phyloP scores from a whole-genome alignment of 345 rosid species.

The Noccaea caerulescens region DNA sequence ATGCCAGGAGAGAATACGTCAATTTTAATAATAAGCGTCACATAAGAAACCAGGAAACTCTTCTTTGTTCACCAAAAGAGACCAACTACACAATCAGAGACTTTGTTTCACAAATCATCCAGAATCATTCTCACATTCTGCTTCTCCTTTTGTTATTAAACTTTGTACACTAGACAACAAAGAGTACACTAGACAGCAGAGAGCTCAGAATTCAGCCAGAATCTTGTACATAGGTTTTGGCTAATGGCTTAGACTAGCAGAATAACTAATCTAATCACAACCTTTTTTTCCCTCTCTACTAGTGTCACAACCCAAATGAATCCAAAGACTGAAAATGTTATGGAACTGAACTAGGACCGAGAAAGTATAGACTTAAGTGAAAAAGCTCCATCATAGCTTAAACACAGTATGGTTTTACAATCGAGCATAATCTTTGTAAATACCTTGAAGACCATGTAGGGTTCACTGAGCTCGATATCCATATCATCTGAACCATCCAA shows the following conservation, averaged over 20 bases:
- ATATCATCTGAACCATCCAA: slow-evolving; percentile 80
- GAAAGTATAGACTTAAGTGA: slow-evolving; percentile 6
- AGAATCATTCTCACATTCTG: slow-evolving; percentile 21
- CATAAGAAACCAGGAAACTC: slow-evolving; percentile 8
- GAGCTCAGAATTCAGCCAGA: slow-evolving; percentile 9
- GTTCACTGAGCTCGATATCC: slow-evolving; percentile 83
- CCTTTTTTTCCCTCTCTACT: slow-evolving; percentile 13
- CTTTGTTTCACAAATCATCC: slow-evolving; percentile 14
- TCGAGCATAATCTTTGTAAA: slow-evolving; percentile 5
- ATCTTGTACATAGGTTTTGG: background rate
- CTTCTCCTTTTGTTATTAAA: background rate
- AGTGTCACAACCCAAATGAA: slow-evolving; percentile 17
- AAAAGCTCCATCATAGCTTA: slow-evolving; percentile 11
- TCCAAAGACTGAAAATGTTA: slow-evolving; percentile 11
- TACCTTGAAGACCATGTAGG: slow-evolving; percentile 94
- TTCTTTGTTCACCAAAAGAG: slow-evolving; percentile 15
- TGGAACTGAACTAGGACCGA: slow-evolving; percentile 13
- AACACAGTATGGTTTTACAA: slow-evolving; percentile 4
- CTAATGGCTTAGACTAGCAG: slow-evolving; percentile 22
- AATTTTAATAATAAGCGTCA: slow-evolving; percentile 6
- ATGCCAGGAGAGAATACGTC: slow-evolving; percentile 27
- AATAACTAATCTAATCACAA: slow-evolving; percentile 24
- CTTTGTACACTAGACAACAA: slow-evolving; percentile 5
- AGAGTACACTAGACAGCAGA: slow-evolving; percentile 10
- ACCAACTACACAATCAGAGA: slow-evolving; percentile 7